Conservation (phyloP, 148 eudicot species). For the Beta vulgaris region DNA sequence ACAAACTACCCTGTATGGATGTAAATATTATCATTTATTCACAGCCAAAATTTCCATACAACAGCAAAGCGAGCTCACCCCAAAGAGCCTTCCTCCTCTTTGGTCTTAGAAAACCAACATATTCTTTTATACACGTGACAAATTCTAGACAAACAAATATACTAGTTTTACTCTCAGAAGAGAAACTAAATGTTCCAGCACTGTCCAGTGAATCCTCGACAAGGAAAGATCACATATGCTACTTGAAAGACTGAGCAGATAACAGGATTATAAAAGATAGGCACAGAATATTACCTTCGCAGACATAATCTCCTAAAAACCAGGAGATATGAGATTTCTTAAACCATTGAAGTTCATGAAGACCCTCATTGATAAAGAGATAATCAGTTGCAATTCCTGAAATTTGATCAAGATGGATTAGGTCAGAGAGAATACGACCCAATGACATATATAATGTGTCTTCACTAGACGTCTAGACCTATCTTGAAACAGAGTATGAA, state of each 20-base stretch:
- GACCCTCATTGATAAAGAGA: conserved; percentile 51
- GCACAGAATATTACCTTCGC: conserved; percentile 57
- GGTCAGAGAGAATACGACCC: not conserved
- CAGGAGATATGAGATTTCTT: conserved; percentile 86
- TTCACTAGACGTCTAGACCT: not conserved
- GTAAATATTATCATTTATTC: not conserved
- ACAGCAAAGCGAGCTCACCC: not conserved
- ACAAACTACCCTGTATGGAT: not conserved
- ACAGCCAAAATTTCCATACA: not conserved
- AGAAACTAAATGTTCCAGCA: not conserved
- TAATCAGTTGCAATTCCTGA: conserved; percentile 60
- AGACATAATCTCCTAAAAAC: conserved; percentile 89
- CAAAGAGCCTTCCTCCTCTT: not conserved
- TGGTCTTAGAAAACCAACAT: not conserved
- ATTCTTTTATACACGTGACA: not conserved
- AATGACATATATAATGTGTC: not conserved
- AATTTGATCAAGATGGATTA: not conserved
- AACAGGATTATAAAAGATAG: no score
- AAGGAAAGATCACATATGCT: not conserved
- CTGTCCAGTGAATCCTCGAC: not conserved
- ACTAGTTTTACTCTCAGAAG: not conserved
- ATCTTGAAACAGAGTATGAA: not conserved
- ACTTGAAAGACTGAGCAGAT: not conserved
- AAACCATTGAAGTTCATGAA: conserved; percentile 92
- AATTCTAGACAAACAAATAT: not conserved